Percentiles rank a stretch among this genome's conserved stretches.
Conservation (phyloP, 2,329 filamentous ascomycete species). For the Cytospora chrysosperma region DNA sequence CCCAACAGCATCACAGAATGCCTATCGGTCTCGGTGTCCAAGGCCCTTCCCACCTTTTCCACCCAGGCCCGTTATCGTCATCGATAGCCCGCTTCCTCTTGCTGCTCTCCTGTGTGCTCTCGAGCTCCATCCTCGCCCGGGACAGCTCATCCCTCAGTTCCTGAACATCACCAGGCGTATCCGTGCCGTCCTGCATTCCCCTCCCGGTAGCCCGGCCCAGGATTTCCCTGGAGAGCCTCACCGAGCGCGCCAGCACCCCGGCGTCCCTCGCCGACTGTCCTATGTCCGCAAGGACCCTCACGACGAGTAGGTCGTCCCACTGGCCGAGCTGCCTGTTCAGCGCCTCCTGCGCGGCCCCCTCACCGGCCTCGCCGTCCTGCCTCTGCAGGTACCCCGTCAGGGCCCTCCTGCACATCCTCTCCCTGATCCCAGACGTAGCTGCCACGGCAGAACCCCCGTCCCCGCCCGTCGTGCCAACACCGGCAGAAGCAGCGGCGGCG, state of each 20-base stretch:
- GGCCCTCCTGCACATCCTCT: slow-evolving; percentile 33
- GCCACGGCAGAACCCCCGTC: slow-evolving; percentile 1
- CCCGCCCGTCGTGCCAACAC: background rate
- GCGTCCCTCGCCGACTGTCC: slow-evolving; percentile 31
- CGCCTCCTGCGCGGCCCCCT: slow-evolving; percentile 23
- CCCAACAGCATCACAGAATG: slow-evolving; percentile 40
- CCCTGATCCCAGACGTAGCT: slow-evolving; percentile 5
- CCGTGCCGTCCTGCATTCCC: slow-evolving; percentile 25
- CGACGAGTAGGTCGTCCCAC: slow-evolving; percentile 32
- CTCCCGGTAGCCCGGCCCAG: slow-evolving; percentile 27
- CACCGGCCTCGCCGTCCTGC: slow-evolving; percentile 27
- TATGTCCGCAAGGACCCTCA: slow-evolving; percentile 33
- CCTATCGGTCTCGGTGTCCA: slow-evolving; percentile 62
- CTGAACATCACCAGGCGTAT: slow-evolving; percentile 8
- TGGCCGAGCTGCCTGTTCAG: slow-evolving; percentile 29
- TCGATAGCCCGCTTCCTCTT: slow-evolving; percentile 20
- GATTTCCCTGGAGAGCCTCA: slow-evolving; percentile 30
- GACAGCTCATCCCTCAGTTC: slow-evolving; percentile 10
- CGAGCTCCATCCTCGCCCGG: slow-evolving; percentile 3
- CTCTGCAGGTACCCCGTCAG: slow-evolving; percentile 42
- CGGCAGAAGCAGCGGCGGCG: background rate
- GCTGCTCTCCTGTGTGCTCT: background rate
- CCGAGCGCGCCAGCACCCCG: slow-evolving; percentile 31
- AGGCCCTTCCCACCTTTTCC: slow-evolving; percentile 49
- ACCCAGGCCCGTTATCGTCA: slow-evolving; percentile 36